These are phyloP conservation scores for Takashimella tepidaria DNA, from an alignment of 1,284 basidiomycete genomes.

Conservation along the genomic window DNA sequence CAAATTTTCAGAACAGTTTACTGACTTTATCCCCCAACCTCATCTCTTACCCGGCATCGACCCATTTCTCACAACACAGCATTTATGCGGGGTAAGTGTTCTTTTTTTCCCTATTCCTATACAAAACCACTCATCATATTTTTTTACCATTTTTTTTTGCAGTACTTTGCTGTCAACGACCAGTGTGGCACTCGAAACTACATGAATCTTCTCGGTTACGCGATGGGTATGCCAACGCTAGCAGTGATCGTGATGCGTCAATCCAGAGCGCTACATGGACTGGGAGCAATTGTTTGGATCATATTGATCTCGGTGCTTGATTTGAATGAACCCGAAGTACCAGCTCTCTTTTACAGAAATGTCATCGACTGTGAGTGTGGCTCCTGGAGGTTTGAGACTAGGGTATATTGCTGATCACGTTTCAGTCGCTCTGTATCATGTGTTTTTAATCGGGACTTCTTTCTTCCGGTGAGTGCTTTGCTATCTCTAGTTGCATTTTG, in stretches of 20 bases:
- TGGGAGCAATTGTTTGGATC: constrained; percentile 56
- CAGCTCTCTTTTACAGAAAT: constrained; percentile 48
- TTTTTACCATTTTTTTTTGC: too few species aligned
- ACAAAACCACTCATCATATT: too few species aligned
- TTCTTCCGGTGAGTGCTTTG: constrained; percentile 30
- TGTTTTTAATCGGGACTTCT: constrained; percentile 41
- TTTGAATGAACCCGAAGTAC: constrained; percentile 30
- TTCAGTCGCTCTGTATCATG: constrained; percentile 40
- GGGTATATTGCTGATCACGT: background rate
- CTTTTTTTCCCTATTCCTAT: too few species aligned
- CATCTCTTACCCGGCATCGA: too few species aligned
- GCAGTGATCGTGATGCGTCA: constrained; percentile 70
- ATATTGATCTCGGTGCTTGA: constrained; percentile 44
- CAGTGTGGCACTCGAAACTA: constrained; percentile 28
- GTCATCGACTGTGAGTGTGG: constrained; percentile 42
- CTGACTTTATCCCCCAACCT: too few species aligned
- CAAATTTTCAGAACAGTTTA: too few species aligned
- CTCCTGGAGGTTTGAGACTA: constrained; percentile 13
- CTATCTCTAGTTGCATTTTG: too few species aligned
- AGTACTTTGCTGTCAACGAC: constrained; percentile 28
- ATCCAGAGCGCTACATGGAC: constrained; percentile 60
- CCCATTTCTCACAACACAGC: too few species aligned
- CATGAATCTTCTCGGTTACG: constrained; percentile 35
- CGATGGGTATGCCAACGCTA: constrained; percentile 64
- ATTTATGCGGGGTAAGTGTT: too few species aligned